Conservation (phyloP, 352 stramenopile genomes). For the Phytophthora sp. region DNA sequence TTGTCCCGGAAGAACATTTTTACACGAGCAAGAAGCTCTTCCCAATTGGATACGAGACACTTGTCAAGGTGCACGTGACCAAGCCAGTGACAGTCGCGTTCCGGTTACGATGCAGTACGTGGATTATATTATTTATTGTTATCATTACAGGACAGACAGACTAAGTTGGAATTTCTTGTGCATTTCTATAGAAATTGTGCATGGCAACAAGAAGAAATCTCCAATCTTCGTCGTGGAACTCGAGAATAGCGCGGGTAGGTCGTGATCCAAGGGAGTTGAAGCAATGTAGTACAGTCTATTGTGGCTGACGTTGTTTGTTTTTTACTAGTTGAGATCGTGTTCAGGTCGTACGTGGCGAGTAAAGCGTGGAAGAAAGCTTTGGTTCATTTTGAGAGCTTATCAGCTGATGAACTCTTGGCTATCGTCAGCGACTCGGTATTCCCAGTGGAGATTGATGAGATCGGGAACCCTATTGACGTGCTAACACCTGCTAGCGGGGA, state of each 20-base stretch:
- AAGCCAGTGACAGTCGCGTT: slow-evolving; percentile 43
- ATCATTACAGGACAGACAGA: neutral
- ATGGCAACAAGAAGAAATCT: slow-evolving; percentile 79
- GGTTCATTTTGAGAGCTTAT: slow-evolving; percentile 70
- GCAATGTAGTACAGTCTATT: neutral
- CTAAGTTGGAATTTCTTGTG: slow-evolving; percentile 6
- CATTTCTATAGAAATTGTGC: slow-evolving; percentile 60
- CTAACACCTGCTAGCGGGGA: slow-evolving; percentile 63
- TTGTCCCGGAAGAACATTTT: slow-evolving; percentile 69
- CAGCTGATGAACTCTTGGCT: slow-evolving; percentile 49
- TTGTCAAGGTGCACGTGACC: slow-evolving; percentile 57
- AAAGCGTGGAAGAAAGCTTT: slow-evolving; percentile 88
- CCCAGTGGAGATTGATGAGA: slow-evolving; percentile 23
- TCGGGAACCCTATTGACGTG: slow-evolving; percentile 38
- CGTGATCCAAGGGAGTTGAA: neutral
- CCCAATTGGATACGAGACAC: slow-evolving; percentile 71
- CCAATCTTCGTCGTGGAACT: slow-evolving; percentile 82
- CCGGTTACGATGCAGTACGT: slow-evolving; percentile 63
- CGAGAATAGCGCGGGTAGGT: slow-evolving; percentile 56
- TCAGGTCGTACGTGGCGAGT: slow-evolving; percentile 76
- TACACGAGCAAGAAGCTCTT: slow-evolving; percentile 84
- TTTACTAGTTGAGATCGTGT: slow-evolving; percentile 58
- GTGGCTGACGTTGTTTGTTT: slow-evolving; percentile 1
- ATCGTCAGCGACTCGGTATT: slow-evolving; percentile 38
- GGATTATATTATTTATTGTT: slow-evolving; percentile 1